Evolutionary conservation across 441 rosid genomes (phyloP).

Genomic region (Aquilaria agallochum): DNA sequence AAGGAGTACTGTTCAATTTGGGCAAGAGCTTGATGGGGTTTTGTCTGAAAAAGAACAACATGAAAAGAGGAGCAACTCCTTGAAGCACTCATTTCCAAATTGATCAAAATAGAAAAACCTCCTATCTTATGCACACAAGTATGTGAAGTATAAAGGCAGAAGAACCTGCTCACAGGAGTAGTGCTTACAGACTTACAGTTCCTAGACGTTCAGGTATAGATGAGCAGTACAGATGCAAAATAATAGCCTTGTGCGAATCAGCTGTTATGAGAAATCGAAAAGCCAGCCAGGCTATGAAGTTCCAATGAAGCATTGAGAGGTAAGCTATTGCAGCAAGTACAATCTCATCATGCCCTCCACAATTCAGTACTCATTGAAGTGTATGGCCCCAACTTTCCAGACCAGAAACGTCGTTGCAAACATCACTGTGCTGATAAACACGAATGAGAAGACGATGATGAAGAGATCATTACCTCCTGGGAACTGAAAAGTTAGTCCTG

Average conservation of each 20-base stretch:
- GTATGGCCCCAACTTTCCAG: constrained; percentile 95
- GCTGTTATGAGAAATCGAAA: constrained; percentile 6
- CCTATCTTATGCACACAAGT: too few species aligned
- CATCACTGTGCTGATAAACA: constrained; percentile 83
- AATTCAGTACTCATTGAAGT: constrained; percentile 63
- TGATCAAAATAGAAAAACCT: too few species aligned
- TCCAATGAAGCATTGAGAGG: background rate
- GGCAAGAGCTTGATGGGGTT: too few species aligned
- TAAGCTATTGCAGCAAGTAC: constrained; percentile 10
- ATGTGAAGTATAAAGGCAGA: too few species aligned
- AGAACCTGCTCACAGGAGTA: too few species aligned
- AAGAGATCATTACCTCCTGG: constrained; percentile 79
- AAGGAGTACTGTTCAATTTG: too few species aligned
- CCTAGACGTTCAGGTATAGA: constrained; percentile 4
- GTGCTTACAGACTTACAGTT: too few species aligned
- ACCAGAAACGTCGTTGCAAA: constrained; percentile 78
- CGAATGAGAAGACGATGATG: constrained; percentile 59
- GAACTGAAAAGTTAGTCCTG: constrained; percentile 66
- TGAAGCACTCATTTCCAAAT: too few species aligned
- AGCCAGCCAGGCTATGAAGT: background rate
- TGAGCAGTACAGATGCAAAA: constrained; percentile 9
- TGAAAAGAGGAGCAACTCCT: too few species aligned
- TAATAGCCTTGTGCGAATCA: background rate
- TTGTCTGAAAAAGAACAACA: too few species aligned
- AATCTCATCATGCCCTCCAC: constrained; percentile 12